Evolutionary conservation across 176 grass and related monocot genomes (phyloP).

Genomic region (Oryza glaberrima): DNA sequence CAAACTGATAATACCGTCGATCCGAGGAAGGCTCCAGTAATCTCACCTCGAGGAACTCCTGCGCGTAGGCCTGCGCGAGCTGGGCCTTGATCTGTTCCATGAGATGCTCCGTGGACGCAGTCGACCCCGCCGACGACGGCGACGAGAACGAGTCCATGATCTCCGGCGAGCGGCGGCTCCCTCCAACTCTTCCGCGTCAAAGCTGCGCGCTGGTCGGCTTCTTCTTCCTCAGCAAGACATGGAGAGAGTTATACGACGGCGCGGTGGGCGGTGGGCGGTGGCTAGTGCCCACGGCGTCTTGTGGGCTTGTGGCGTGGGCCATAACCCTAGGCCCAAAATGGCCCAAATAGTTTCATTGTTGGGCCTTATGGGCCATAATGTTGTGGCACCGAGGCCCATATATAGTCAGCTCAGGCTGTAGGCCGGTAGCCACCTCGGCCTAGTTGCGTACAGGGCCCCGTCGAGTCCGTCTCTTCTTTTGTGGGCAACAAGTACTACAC

Average conservation of each 20-base stretch:
- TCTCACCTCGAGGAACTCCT: conserved; percentile 63
- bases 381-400: not conserved
- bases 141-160: conserved; percentile 63
- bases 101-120: conserved; percentile 30
- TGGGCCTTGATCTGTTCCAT: conserved; percentile 57
- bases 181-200: not conserved
- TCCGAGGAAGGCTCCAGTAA: not conserved
- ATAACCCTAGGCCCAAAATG: not conserved
- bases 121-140: conserved; percentile 31
- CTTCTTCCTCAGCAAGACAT: not conserved
- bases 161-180: not conserved
- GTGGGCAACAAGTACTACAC: not conserved
- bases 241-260: not conserved
- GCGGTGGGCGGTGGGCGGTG: not conserved
- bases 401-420: not conserved
- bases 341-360: not conserved
- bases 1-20: not conserved
- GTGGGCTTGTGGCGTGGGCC: not conserved
- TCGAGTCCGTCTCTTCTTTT: not conserved
- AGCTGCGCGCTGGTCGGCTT: not conserved
- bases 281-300: too few relatives aligned
- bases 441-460: not conserved
- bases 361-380: not conserved
- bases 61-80: conserved; percentile 59
- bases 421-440: not conserved